A percentile compares a stretch with the other conserved stretches of the same genome.
Conservation (phyloP, 805 yeast genomes). For the Metschnikowia gelsemii region DNA sequence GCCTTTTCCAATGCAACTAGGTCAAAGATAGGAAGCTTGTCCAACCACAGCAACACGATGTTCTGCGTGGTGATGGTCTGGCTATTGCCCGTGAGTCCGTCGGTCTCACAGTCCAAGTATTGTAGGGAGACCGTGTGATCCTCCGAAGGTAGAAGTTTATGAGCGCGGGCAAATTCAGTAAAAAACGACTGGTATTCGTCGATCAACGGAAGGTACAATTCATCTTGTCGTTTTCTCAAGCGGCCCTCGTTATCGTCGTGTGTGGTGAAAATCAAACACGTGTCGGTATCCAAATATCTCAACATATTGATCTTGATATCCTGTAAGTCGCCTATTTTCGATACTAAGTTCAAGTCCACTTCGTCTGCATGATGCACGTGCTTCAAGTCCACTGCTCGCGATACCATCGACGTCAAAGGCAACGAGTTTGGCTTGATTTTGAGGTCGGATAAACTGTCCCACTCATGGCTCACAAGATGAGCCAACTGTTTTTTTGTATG, state of each 20-base stretch:
- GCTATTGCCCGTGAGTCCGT: conserved; percentile 77
- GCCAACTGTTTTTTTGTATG: conserved; percentile 60
- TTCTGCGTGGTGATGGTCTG: conserved; percentile 61
- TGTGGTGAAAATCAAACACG: conserved; percentile 85
- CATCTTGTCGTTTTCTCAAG: conserved; percentile 76
- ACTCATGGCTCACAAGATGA: conserved; percentile 76
- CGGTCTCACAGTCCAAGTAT: conserved; percentile 74
- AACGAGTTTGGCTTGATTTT: conserved; percentile 71
- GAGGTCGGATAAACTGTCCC: conserved; percentile 71
- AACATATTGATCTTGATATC: conserved; percentile 60
- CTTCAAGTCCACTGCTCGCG: conserved; percentile 79
- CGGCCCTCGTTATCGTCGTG: conserved; percentile 76
- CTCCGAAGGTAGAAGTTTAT: conserved; percentile 25
- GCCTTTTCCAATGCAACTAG: conserved; percentile 88
- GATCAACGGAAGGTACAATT: conserved; percentile 72
- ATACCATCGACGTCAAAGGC: conserved; percentile 83
- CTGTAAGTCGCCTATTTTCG: conserved; percentile 62
- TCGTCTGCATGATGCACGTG: conserved; percentile 35
- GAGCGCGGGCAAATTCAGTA: conserved; percentile 36
- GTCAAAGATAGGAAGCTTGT: conserved; percentile 66
- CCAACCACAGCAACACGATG: conserved; percentile 66
- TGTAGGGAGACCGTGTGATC: conserved; percentile 43
- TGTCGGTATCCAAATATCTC: conserved; percentile 91
- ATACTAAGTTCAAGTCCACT: conserved; percentile 43
- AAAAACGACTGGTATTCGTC: conserved; percentile 61